Evolutionary conservation across 495 filamentous ascomycete genomes (phyloP).

Genomic region (Tetracladium setigerum): DNA sequence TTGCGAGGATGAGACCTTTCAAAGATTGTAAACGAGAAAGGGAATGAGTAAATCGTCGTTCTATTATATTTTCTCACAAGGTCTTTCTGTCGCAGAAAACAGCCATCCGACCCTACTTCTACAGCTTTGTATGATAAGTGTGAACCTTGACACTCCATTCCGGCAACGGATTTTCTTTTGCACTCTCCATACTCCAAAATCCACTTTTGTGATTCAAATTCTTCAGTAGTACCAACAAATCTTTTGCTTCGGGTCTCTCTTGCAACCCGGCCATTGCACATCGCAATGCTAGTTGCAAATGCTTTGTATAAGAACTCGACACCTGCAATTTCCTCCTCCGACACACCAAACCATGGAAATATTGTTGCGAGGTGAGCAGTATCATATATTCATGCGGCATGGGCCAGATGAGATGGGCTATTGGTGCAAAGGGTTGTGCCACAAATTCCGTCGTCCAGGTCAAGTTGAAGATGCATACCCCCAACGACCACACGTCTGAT

Average conservation of each 20-base stretch:
- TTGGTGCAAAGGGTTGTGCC: background rate
- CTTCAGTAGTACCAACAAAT: background rate
- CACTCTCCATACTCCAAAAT: background rate
- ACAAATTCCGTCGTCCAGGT: background rate
- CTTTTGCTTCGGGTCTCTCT: background rate
- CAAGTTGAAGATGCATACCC: constrained; percentile 11
- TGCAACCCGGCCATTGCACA: background rate
- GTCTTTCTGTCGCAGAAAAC: no score
- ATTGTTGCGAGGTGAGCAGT: no score
- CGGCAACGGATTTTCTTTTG: constrained; percentile 3
- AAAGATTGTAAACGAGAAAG: no score
- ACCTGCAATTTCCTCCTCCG: background rate
- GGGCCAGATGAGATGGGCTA: background rate
- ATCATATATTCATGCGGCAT: no score
- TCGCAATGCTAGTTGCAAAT: background rate
- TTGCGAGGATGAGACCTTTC: no score
- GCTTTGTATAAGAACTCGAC: background rate
- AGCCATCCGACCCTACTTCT: no score
- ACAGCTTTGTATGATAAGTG: constrained; percentile 3
- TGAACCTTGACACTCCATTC: constrained; percentile 6
- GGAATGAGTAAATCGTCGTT: no score
- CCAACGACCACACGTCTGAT: constrained; percentile 21
- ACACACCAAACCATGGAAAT: no score
- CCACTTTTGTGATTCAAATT: background rate
- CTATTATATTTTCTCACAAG: no score